phyloP scores from a whole-genome alignment of 768 basidiomycete genomes.

The Phanerodontia chrysosporium region DNA sequence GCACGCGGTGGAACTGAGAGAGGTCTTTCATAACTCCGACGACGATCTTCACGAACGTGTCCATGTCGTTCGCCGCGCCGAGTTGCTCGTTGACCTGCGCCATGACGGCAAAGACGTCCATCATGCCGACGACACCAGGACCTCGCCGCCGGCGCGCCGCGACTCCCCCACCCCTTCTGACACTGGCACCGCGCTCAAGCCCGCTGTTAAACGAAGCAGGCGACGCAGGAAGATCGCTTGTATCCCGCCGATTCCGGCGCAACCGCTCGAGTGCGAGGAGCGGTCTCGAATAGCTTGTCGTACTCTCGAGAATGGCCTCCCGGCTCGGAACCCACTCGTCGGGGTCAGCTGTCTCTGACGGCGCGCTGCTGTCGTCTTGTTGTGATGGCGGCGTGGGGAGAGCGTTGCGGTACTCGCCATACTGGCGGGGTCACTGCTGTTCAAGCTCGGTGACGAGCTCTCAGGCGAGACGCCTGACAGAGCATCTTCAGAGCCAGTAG shows the following conservation, averaged over 20 bases:
- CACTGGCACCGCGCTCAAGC: not conserved
- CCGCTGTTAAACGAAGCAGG: slow-evolving; percentile 1
- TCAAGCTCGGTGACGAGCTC: slow-evolving; percentile 8
- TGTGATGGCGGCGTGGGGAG: slow-evolving; percentile 7
- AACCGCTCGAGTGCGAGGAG: slow-evolving; percentile 68
- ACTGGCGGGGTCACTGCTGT: slow-evolving; percentile 3
- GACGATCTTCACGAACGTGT: slow-evolving; percentile 65
- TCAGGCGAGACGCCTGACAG: slow-evolving; percentile 14
- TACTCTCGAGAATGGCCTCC: slow-evolving; percentile 66
- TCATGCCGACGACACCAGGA: slow-evolving; percentile 45
- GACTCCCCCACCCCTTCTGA: slow-evolving; percentile 1
- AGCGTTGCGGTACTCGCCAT: not conserved
- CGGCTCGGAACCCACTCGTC: slow-evolving; percentile 42
- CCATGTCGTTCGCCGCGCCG: slow-evolving; percentile 57
- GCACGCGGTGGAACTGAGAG: slow-evolving; percentile 75
- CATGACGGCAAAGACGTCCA: slow-evolving; percentile 78
- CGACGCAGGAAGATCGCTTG: not conserved
- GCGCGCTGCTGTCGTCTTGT: slow-evolving; percentile 1
- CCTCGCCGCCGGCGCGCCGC: slow-evolving; percentile 16
- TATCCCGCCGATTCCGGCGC: slow-evolving; percentile 39
- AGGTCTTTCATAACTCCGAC: slow-evolving; percentile 75
- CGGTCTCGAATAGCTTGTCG: slow-evolving; percentile 63
- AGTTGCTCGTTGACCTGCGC: slow-evolving; percentile 81
- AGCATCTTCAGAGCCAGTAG: slow-evolving; percentile 7
- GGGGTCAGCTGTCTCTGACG: slow-evolving; percentile 19